Evolutionary conservation across 768 basidiomycete genomes (phyloP), one percentile per base, ranked within the genome.

Genomic region (Leucocoprinus leucothites): DNA sequence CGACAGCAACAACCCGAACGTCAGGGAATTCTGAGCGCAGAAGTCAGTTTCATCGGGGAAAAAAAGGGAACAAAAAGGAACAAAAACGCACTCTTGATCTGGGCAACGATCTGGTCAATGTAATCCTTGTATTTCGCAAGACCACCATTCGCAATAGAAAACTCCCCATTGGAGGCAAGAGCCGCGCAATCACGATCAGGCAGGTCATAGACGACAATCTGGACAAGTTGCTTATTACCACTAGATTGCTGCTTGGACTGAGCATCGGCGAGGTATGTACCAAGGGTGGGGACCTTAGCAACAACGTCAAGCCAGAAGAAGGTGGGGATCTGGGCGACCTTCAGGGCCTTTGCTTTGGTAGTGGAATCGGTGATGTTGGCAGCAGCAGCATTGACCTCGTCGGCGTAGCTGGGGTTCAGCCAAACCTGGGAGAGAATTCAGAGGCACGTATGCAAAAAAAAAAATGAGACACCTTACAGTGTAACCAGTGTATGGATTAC

Each of bases 131-230:
- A 85, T 63, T 80, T 79, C 57, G 73, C 75, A 51, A 77, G 70
- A 48, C 83, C 83, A 61, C 75, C 74, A 66, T 84, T 67, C 38
- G 80, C 80, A 60, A 84, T 82, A 49, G 69, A 70, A 70, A 83
- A 84, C 68, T 85, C 84, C 70, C 84, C 84, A 62, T 85, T 84
- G 46, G 84, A 86, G 28, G 84, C 81, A 56, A 74, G 67, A 55
- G 84, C 84, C 49, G 82, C 81, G 63, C 84, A 86, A 61, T 85
- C 84, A 71, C 84, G 82, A 58, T 84, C 82, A 46, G 84, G 84
- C 22, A 86, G 70, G 60, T 86, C 84, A 64, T 82, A 80, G 31
- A 82, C 77, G 46, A 80, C 76, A 45, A 81, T 79, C 60, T 79
- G 75, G 18, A 82, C 74, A 25, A 79, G 64, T 60, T 76, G 75